phyloP scores from a whole-genome alignment of 164 flowering plant species.

The Vitis amurensis region DNA sequence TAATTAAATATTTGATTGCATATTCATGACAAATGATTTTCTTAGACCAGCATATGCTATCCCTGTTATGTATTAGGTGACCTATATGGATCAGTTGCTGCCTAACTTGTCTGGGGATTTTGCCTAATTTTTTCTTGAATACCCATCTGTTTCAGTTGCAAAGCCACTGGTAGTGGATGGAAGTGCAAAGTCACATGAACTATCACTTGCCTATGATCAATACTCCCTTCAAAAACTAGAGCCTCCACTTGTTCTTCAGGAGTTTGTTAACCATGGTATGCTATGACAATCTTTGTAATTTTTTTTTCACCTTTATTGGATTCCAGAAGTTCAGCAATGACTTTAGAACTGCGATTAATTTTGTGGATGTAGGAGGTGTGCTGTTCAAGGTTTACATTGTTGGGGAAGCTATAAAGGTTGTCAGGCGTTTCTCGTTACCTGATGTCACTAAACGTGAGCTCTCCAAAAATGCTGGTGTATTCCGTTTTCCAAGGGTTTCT shows the following conservation, averaged over 20 bases:
- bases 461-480: slow-evolving; percentile 63
- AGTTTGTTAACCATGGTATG: slow-evolving; percentile 96
- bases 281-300: not conserved
- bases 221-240: slow-evolving; percentile 76
- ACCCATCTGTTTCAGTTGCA: slow-evolving; percentile 61
- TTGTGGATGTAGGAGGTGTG: slow-evolving; percentile 68
- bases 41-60: too few relatives aligned
- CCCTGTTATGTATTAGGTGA: too few relatives aligned
- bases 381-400: slow-evolving; percentile 90
- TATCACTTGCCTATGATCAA: slow-evolving; percentile 87
- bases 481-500: slow-evolving; percentile 87
- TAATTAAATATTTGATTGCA: too few relatives aligned
- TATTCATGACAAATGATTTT: too few relatives aligned
- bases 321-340: not conserved
- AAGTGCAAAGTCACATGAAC: slow-evolving; percentile 85
- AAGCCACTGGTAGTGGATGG: slow-evolving; percentile 88
- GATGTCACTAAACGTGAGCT: slow-evolving; percentile 66
- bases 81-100: too few relatives aligned
- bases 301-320: not conserved
- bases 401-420: slow-evolving; percentile 91
- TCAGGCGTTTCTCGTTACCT: slow-evolving; percentile 90
- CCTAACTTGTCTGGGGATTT: not conserved
- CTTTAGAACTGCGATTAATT: not conserved
- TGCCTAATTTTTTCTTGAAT: not conserved
- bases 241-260: slow-evolving; percentile 95